A percentile compares a stretch with the other conserved stretches of the same genome.
Conservation (phyloP, 1,284 basidiomycete genomes). For the Sphagnurus paluster region DNA sequence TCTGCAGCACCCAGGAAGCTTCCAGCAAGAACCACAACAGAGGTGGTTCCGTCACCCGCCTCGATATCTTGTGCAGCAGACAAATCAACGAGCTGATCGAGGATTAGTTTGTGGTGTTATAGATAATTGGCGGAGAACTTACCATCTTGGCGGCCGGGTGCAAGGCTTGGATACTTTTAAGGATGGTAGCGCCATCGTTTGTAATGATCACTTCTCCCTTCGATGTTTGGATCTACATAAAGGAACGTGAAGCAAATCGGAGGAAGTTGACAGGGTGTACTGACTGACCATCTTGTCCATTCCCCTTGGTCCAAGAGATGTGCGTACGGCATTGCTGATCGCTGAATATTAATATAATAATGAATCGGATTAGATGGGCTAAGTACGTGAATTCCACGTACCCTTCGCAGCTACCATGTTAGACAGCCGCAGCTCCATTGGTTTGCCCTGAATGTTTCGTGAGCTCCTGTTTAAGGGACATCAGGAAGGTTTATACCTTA, state of each 20-base stretch:
- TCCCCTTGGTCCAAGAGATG: slow-evolving; percentile 94
- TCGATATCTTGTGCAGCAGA: slow-evolving; percentile 98
- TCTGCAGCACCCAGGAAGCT: slow-evolving; percentile 93
- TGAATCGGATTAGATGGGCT: neutral
- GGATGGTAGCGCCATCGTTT: slow-evolving; percentile 98
- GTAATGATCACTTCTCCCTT: slow-evolving; percentile 98
- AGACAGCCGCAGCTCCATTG: slow-evolving; percentile 91
- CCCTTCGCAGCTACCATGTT: slow-evolving; percentile 98
- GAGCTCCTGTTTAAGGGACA: slow-evolving; percentile 19
- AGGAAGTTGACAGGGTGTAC: slow-evolving; percentile 13
- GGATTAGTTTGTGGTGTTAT: slow-evolving; percentile 2
- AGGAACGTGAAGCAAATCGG: slow-evolving; percentile 13
- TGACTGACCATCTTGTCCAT: slow-evolving; percentile 97
- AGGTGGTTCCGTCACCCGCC: slow-evolving; percentile 99
- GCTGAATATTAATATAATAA: slow-evolving; percentile 48
- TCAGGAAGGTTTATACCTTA: slow-evolving; percentile 51
- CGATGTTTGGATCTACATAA: slow-evolving; percentile 95
- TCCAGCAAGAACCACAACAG: slow-evolving; percentile 96
- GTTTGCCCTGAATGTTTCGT: slow-evolving; percentile 68
- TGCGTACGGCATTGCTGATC: slow-evolving; percentile 96
- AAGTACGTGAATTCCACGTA: slow-evolving; percentile 30
- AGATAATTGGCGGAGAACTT: slow-evolving; percentile 13
- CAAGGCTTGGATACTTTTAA: slow-evolving; percentile 96
- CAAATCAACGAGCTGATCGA: slow-evolving; percentile 86
- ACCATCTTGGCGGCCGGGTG: slow-evolving; percentile 99